Evolutionary conservation across 768 basidiomycete genomes (phyloP), one percentile per base, ranked within the genome.

Genomic region (Leccinum variicolor): DNA sequence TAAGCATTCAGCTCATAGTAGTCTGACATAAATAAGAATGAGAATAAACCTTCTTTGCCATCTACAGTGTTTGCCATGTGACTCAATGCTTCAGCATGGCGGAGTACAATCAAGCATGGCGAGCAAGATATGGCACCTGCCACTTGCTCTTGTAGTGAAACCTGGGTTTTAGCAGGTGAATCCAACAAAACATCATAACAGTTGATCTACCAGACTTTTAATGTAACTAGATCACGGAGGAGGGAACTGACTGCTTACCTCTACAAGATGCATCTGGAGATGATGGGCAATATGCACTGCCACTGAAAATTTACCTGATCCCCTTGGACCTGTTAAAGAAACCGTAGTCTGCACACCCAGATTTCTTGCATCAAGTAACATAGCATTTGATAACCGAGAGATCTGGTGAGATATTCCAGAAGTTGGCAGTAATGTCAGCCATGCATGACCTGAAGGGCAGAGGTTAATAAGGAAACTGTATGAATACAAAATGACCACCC

Each of bases 181-280:
- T 98, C 95, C 3, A 87, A 89, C 7, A 94, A 65, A 6, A 94
- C 65, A 54, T 92, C 84, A 68, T 85, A 98, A 68, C 93, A 95
- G 60, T 97, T 86, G 47, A 96, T 78, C 94, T 98, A 25, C 6
- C 55, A 41, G 52, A 31, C n/a, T 5, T 15, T 34, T 7, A 21
- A 41, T 11, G 54, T 45, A 41, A 56, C 13, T n/a, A 47, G 46
- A 17, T 21, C 23, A 4, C 3, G 26, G 0, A 28, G 17, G 21
- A 33, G 15, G 15, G 1, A 43, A 21, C 13, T 31, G 8, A 21
- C 8, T 28, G 3, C 63, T 53, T 3, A 90, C 94, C 79, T 94
- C 90, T 13, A 91, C 77, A 0, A 92, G 57, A 70, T 94, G 92
- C 56, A 94, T 79, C 13, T 92, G 93, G 3, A 93, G 73, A 4